Evolutionary conservation across 2,329 filamentous ascomycete species (phyloP).

Genomic region (Diaporthe capsici): DNA sequence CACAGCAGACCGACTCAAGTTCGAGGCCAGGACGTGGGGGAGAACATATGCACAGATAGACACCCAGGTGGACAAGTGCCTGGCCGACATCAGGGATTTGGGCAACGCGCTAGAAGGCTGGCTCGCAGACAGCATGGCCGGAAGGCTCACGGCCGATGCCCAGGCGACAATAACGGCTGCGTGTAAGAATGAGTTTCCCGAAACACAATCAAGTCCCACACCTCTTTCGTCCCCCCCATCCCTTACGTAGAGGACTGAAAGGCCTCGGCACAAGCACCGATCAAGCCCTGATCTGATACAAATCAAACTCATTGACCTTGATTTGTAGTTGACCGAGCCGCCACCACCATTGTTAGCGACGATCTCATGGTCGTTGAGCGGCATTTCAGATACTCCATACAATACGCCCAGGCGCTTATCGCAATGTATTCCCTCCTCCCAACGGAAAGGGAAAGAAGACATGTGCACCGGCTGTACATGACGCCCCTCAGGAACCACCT

Average conservation of each 20-base stretch:
- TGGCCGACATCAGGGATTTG: background rate
- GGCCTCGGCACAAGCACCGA: background rate
- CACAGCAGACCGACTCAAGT: background rate
- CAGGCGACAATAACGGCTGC: background rate
- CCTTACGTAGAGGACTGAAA: background rate
- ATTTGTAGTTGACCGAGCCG: background rate
- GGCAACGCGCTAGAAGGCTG: background rate
- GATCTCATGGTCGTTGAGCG: background rate
- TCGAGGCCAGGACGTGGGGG: background rate
- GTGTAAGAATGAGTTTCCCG: background rate
- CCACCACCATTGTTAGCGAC: background rate
- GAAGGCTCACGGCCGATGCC: background rate
- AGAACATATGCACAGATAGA: background rate
- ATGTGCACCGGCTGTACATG: background rate
- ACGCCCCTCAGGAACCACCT: background rate
- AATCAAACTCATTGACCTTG: background rate
- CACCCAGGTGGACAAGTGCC: background rate
- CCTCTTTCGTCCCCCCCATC: background rate
- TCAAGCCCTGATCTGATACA: background rate
- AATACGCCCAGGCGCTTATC: background rate
- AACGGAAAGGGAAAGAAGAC: background rate
- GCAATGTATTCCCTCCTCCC: background rate
- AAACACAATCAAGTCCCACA: background rate
- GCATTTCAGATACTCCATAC: background rate
- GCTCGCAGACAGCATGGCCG: background rate